A percentile compares a stretch with the other conserved stretches of the same genome.
phyloP scores from a whole-genome alignment of 305 asterid genomes.

The Fraxinus ornus region DNA sequence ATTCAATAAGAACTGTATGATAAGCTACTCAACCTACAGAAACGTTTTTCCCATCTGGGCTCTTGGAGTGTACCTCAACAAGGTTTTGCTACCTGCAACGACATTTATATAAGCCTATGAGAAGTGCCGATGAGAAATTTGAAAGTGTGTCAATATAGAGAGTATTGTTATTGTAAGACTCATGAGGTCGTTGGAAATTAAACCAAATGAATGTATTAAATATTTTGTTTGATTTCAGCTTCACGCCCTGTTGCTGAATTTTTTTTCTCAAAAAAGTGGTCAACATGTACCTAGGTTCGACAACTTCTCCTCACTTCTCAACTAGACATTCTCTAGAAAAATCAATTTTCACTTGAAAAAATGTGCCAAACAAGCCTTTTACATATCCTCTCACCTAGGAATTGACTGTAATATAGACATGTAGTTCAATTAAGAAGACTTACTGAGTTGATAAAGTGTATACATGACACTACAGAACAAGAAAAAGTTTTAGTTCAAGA shows the following conservation, averaged over 20 bases:
- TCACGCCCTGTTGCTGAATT: not conserved
- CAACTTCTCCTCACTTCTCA: not conserved
- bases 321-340: not conserved
- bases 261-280: not conserved
- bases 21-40: slow-evolving; percentile 68
- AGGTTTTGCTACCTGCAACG: slow-evolving; percentile 34
- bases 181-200: not conserved
- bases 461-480: not conserved
- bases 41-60: slow-evolving; percentile 79
- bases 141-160: not conserved
- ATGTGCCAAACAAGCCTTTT: not conserved
- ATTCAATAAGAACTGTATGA: slow-evolving; percentile 64
- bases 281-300: not conserved
- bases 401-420: not conserved
- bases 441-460: too few species aligned
- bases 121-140: not conserved
- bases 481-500: not conserved
- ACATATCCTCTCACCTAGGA: not conserved
- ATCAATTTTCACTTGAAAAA: not conserved
- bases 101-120: not conserved
- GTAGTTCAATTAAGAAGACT: not conserved
- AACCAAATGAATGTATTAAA: not conserved
- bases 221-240: not conserved
- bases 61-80: slow-evolving; percentile 65
- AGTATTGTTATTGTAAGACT: not conserved